These are phyloP conservation scores for Diaporthe citrichinensis DNA, from an alignment of 2,329 filamentous ascomycete genomes.

Conservation along the genomic window DNA sequence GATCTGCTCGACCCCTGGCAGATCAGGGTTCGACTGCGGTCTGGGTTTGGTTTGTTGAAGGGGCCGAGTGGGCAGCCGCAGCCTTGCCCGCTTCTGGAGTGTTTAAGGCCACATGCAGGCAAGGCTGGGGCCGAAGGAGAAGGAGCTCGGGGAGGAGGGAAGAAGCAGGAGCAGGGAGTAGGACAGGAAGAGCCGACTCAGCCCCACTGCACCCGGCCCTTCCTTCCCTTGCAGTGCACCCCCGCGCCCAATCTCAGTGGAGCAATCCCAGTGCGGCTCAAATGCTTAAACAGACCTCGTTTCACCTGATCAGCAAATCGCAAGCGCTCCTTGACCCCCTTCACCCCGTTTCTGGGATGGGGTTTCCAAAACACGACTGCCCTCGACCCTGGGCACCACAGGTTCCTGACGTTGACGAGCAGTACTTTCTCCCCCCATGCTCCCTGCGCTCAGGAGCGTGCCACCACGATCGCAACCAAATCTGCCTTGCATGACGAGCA, in stretches of 20 bases:
- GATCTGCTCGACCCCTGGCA: constrained; percentile 26
- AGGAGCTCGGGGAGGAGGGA: neutral
- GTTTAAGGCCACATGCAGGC: neutral
- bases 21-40: neutral
- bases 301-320: constrained; percentile 38
- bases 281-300: constrained; percentile 42
- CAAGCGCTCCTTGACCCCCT: constrained; percentile 27
- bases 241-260: constrained; percentile 5
- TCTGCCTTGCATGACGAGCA: constrained; percentile 6
- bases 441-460: neutral
- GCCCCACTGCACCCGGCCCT: constrained; percentile 21
- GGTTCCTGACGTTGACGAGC: neutral
- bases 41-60: neutral
- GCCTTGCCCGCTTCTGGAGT: neutral
- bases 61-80: constrained; percentile 5
- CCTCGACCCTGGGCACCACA: neutral
- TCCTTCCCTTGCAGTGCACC: neutral
- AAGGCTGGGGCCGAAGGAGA: too few relatives aligned
- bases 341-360: constrained; percentile 6
- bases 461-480: constrained; percentile 9
- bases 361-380: constrained; percentile 25
- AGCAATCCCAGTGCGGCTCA: constrained; percentile 38
- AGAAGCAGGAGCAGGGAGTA: neutral
- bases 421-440: neutral
- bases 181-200: constrained; percentile 1